These are phyloP conservation scores for Blastobotrys terrestris DNA, from an alignment of 805 yeast species.

Conservation along the genomic window DNA sequence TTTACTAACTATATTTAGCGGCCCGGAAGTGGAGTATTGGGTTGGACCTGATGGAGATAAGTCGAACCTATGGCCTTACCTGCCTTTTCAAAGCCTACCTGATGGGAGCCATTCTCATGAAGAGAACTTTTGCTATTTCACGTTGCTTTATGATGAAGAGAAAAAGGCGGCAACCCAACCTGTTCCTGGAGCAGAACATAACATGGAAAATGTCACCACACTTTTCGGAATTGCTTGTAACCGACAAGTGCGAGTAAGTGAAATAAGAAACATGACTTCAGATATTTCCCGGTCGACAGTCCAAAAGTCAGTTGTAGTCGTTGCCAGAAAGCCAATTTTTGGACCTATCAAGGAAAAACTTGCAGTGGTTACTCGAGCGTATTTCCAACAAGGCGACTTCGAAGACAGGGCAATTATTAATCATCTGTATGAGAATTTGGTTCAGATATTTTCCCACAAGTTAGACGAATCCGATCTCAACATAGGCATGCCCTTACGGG, in stretches of 20 bases:
- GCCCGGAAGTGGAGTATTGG: conserved; percentile 96
- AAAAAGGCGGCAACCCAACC: conserved; percentile 40
- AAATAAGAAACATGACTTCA: conserved; percentile 47
- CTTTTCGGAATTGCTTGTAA: conserved; percentile 94
- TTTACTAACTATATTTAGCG: conserved; percentile 40
- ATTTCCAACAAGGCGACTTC: conserved; percentile 75
- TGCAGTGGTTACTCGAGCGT: conserved; percentile 81
- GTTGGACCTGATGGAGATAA: conserved; percentile 43
- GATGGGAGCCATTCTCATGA: conserved; percentile 94
- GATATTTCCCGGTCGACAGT: conserved; percentile 81
- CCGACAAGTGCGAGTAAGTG: conserved; percentile 65
- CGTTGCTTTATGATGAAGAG: conserved; percentile 63
- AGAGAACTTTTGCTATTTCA: conserved; percentile 89
- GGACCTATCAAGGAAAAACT: conserved; percentile 81
- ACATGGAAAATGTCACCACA: conserved; percentile 48
- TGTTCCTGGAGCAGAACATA: conserved; percentile 36
- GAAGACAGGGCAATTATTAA: conserved; percentile 62
- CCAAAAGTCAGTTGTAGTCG: conserved; percentile 84
- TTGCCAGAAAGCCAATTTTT: conserved; percentile 81
- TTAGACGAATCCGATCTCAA: conserved; percentile 54
- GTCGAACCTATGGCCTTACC: conserved; percentile 63
- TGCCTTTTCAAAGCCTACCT: conserved; percentile 93
- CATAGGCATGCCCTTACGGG: conserved; percentile 68
- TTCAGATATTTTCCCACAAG: conserved; percentile 29
- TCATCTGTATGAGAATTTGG: conserved; percentile 58